Evolutionary conservation across 371 early-diverging fungal species (phyloP).

Genomic region (Saksenaea oblongispora): DNA sequence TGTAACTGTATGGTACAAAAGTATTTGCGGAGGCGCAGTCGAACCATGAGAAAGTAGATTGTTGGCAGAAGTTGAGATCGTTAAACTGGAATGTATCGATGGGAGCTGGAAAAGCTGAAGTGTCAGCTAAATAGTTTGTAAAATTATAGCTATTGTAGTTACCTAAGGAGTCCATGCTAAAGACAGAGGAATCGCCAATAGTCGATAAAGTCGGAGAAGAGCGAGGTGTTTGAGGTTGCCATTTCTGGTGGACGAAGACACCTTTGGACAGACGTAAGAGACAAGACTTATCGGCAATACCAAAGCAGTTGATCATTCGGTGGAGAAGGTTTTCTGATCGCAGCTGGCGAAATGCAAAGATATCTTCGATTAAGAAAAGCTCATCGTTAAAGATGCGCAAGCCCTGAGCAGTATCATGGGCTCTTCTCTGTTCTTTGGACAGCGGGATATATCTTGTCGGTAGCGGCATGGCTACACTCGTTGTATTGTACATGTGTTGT

Average conservation of each 20-base stretch:
- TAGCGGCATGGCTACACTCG: slow-evolving; percentile 18
- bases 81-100: slow-evolving; percentile 26
- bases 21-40: slow-evolving; percentile 13
- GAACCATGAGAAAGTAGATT: background rate
- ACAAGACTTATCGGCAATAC: slow-evolving; percentile 21
- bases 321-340: slow-evolving; percentile 40
- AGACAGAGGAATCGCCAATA: slow-evolving; percentile 14
- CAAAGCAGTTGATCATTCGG: slow-evolving; percentile 31
- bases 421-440: slow-evolving; percentile 12
- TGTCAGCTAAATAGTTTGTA: background rate
- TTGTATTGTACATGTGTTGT: slow-evolving; percentile 35
- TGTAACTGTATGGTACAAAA: slow-evolving; percentile 51
- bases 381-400: slow-evolving; percentile 4
- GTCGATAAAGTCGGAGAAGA: slow-evolving; percentile 28
- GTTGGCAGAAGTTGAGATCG: background rate
- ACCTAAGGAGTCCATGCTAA: slow-evolving; percentile 11
- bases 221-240: slow-evolving; percentile 21
- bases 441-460: slow-evolving; percentile 15
- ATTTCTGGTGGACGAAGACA: slow-evolving; percentile 44
- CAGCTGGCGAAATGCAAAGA: slow-evolving; percentile 25
- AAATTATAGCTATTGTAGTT: background rate
- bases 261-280: slow-evolving; percentile 41
- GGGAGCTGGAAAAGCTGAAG: slow-evolving; percentile 18
- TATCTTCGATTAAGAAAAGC: slow-evolving; percentile 10
- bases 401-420: background rate